Percentiles rank a stretch among this genome's conserved stretches.
Evolutionary conservation across 257 asterid species (phyloP).

Genomic region (Catharanthus roseus): DNA sequence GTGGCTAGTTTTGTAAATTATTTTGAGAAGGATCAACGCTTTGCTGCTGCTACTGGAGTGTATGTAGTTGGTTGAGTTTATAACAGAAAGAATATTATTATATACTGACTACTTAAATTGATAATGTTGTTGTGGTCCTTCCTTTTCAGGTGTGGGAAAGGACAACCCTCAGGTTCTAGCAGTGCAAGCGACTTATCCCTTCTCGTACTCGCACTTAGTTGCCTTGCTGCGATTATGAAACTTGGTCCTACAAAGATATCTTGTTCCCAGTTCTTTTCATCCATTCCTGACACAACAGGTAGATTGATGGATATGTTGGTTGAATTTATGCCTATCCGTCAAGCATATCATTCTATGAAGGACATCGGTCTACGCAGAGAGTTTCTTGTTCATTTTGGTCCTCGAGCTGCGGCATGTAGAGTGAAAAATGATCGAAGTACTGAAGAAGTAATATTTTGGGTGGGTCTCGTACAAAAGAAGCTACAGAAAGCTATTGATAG

Average conservation of each 20-base stretch:
- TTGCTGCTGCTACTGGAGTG: conserved; percentile 62
- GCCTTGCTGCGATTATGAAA: conserved; percentile 82
- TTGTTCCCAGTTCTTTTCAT: conserved; percentile 70
- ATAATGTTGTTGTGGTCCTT: conserved; percentile 7
- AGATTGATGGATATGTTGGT: conserved; percentile 90
- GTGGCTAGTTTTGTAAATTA: conserved; percentile 63
- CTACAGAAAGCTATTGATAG: conserved; percentile 82
- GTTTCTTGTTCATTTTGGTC: conserved; percentile 93
- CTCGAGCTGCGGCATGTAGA: conserved; percentile 76
- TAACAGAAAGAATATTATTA: not conserved
- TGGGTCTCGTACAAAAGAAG: conserved; percentile 74
- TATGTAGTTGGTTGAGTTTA: conserved; percentile 34
- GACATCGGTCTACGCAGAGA: conserved; percentile 81
- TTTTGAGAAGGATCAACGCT: conserved; percentile 64
- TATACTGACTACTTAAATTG: not conserved
- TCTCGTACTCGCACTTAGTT: conserved; percentile 82
- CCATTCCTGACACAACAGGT: conserved; percentile 67
- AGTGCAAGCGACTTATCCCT: conserved; percentile 67
- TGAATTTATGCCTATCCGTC: conserved; percentile 65
- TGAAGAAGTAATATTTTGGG: conserved; percentile 92
- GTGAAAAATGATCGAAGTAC: conserved; percentile 49
- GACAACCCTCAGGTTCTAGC: conserved; percentile 41
- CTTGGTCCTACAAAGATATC: conserved; percentile 92
- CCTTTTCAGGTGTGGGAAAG: conserved; percentile 51
- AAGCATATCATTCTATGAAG: conserved; percentile 63